These are phyloP conservation scores for Aphanoascus verrucosus DNA, from an alignment of 2,329 filamentous ascomycete species.

Conservation along the genomic window DNA sequence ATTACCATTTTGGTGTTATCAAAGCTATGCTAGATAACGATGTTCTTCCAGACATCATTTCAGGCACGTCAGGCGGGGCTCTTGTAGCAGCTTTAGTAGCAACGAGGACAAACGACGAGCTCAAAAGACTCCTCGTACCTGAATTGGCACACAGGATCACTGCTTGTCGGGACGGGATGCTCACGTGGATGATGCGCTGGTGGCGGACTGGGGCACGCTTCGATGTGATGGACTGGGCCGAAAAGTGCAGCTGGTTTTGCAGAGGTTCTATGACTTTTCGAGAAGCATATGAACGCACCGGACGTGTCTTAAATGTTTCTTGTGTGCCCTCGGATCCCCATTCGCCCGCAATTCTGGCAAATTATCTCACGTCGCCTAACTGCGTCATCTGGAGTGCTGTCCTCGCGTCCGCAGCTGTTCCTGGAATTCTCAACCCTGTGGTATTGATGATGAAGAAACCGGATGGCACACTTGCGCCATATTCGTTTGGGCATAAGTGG, in stretches of 20 bases:
- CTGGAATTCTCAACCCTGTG: constrained; percentile 90
- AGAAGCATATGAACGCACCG: constrained; percentile 88
- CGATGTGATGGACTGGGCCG: constrained; percentile 85
- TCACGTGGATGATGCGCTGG: constrained; percentile 72
- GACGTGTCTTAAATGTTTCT: constrained; percentile 86
- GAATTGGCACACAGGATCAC: constrained; percentile 75
- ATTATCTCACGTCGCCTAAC: constrained; percentile 89
- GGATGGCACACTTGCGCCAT: constrained; percentile 69
- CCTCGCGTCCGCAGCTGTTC: constrained; percentile 85
- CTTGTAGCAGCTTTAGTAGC: constrained; percentile 77
- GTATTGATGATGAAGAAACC: constrained; percentile 79
- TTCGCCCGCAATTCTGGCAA: constrained; percentile 81
- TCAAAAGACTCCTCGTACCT: constrained; percentile 74
- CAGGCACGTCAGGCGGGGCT: constrained; percentile 88
- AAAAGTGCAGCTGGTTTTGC: constrained; percentile 77
- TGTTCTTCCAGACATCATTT: constrained; percentile 84
- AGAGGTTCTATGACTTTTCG: constrained; percentile 85
- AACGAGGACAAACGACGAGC: constrained; percentile 82
- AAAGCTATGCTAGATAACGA: constrained; percentile 80
- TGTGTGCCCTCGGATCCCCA: constrained; percentile 95
- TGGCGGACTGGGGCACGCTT: constrained; percentile 89
- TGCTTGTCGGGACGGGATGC: constrained; percentile 68
- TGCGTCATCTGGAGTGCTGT: constrained; percentile 98
- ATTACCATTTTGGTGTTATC: constrained; percentile 90
- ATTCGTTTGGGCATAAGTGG: constrained; percentile 98